Conservation (phyloP, 2,329 filamentous ascomycete species). For the Capronia americana region DNA sequence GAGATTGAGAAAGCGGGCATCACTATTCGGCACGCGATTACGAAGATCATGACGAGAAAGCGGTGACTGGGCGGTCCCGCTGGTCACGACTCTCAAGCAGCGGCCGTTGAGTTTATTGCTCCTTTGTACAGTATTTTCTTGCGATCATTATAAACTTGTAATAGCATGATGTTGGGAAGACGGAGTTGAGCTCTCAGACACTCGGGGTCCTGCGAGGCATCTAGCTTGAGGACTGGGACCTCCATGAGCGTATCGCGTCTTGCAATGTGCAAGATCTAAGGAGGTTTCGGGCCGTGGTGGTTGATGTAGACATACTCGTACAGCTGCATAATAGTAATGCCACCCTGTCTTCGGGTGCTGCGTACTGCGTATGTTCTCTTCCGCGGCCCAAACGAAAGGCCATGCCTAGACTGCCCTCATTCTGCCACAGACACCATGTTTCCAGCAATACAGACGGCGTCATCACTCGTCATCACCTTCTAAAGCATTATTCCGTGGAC, state of each 20-base stretch:
- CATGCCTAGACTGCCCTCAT: not conserved
- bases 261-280: not conserved
- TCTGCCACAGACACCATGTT: not conserved
- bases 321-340: not conserved
- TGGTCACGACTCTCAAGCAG: not conserved
- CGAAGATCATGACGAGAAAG: conserved; percentile 77
- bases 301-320: not conserved
- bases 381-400: not conserved
- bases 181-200: not conserved
- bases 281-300: no score
- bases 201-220: not conserved
- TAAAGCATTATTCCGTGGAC: not conserved
- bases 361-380: not conserved
- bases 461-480: not conserved
- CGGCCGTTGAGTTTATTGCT: not conserved
- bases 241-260: not conserved
- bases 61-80: conserved; percentile 45
- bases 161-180: conserved; percentile 1
- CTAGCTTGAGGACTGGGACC: not conserved
- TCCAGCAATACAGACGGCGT: not conserved
- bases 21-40: conserved; percentile 87
- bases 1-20: conserved; percentile 94
- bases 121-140: not conserved
- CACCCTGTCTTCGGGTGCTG: not conserved
- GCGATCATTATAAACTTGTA: not conserved